Conservation (phyloP, 2,329 filamentous ascomycete species). For the Bretziella fagacearum region DNA sequence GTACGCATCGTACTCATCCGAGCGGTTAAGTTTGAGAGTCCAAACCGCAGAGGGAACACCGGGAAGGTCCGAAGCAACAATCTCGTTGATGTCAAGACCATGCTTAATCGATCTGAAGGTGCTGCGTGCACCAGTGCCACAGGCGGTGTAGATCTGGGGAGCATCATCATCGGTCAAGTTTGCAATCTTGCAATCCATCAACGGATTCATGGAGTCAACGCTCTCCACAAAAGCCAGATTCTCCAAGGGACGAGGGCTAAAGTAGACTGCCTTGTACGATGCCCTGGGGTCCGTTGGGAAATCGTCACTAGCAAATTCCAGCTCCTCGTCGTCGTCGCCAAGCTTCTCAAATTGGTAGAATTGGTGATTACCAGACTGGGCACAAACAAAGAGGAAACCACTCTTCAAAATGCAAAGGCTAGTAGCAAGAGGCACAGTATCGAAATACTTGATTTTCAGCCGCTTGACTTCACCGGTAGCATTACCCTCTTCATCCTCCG, state of each 20-base stretch:
- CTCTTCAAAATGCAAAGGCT: constrained; percentile 88
- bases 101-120: constrained; percentile 86
- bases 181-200: constrained; percentile 79
- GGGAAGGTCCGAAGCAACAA: constrained; percentile 83
- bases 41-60: constrained; percentile 83
- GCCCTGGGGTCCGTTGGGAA: constrained; percentile 61
- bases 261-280: constrained; percentile 64
- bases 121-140: constrained; percentile 74
- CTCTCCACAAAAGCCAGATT: constrained; percentile 75
- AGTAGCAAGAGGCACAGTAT: constrained; percentile 78
- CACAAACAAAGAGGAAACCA: constrained; percentile 83
- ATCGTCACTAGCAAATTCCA: constrained; percentile 68
- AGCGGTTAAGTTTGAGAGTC: constrained; percentile 74
- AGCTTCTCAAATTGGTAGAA: constrained; percentile 97
- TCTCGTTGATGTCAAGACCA: constrained; percentile 81
- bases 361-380: constrained; percentile 81
- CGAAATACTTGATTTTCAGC: constrained; percentile 93
- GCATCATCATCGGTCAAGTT: constrained; percentile 87
- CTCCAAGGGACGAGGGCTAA: constrained; percentile 60
- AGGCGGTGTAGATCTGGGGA: constrained; percentile 88
- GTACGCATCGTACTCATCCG: constrained; percentile 80
- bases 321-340: constrained; percentile 84
- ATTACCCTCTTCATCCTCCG: constrained; percentile 61
- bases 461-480: constrained; percentile 64
- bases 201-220: constrained; percentile 75